Conservation (phyloP, 78 protist genomes). For the Emiliania huxleyi region DNA sequence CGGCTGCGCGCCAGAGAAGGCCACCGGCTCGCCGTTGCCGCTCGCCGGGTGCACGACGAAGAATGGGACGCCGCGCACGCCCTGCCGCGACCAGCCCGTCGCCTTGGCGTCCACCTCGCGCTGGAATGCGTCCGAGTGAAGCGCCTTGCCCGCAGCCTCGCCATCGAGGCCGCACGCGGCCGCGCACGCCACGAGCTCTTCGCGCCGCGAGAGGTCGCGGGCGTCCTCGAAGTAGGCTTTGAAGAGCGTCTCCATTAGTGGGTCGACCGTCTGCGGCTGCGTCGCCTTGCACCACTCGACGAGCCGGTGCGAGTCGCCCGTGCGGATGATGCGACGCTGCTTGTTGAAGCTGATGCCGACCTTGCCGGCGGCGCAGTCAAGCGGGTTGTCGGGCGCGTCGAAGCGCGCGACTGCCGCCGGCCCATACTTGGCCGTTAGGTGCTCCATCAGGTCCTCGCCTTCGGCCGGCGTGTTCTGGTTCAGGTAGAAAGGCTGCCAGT, state of each 20-base stretch:
- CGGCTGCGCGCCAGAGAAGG: background rate
- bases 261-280: background rate
- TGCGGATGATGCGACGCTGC: background rate
- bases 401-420: background rate
- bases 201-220: background rate
- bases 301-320: background rate
- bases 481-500: background rate
- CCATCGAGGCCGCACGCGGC: background rate
- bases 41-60: background rate
- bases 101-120: background rate
- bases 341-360: background rate
- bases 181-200: background rate
- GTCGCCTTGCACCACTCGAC: background rate
- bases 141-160: background rate
- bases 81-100: background rate
- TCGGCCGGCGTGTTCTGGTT: background rate
- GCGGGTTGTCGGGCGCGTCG: background rate
- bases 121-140: background rate
- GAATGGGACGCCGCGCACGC: background rate
- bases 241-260: background rate
- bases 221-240: background rate
- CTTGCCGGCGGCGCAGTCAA: background rate
- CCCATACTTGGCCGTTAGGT: background rate
- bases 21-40: background rate
- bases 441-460: background rate